A percentile compares a stretch with the other conserved stretches of the same genome.
Evolutionary conservation across 257 asterid species (phyloP).

Genomic region (Paraleonurus japonicus): DNA sequence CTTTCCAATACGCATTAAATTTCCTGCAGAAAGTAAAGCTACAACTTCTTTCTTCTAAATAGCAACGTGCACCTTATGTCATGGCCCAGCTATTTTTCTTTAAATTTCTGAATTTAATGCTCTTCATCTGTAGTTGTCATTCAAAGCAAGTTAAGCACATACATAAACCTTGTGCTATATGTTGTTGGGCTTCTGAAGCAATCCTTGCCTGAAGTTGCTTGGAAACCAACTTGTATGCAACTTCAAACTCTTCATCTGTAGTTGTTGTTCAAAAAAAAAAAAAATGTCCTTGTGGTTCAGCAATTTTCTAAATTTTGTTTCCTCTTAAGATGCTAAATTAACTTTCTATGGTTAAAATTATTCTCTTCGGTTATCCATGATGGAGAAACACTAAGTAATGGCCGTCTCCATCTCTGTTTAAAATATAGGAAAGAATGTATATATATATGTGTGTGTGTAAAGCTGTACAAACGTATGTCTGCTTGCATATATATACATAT

Average conservation of each 20-base stretch:
- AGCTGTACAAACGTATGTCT: not conserved
- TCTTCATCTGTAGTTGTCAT: not conserved
- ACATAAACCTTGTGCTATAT: not conserved
- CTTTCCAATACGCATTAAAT: not conserved
- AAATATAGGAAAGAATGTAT: not conserved
- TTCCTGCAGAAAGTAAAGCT: not conserved
- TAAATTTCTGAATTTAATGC: not conserved
- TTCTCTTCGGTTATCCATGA: not conserved
- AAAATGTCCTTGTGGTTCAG: not conserved
- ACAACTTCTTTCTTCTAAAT: constrained; percentile 13
- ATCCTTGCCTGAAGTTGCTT: not conserved
- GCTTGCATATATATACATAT: not conserved
- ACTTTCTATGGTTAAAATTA: not conserved
- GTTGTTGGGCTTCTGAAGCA: constrained; percentile 14
- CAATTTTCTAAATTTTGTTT: not conserved
- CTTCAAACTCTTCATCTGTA: not conserved
- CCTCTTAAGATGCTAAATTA: not conserved
- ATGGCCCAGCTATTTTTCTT: constrained; percentile 14
- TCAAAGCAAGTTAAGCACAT: not conserved
- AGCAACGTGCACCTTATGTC: constrained; percentile 13
- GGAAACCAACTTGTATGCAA: constrained; percentile 1
- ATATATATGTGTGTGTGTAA: not conserved
- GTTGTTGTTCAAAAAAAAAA: not conserved
- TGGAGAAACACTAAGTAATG: not conserved
- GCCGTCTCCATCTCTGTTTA: not conserved